Percentiles rank a stretch among this genome's conserved stretches.
These are phyloP conservation scores for Chalciporus pseudorubinellus DNA, from an alignment of 768 basidiomycete genomes.

Conservation along the genomic window DNA sequence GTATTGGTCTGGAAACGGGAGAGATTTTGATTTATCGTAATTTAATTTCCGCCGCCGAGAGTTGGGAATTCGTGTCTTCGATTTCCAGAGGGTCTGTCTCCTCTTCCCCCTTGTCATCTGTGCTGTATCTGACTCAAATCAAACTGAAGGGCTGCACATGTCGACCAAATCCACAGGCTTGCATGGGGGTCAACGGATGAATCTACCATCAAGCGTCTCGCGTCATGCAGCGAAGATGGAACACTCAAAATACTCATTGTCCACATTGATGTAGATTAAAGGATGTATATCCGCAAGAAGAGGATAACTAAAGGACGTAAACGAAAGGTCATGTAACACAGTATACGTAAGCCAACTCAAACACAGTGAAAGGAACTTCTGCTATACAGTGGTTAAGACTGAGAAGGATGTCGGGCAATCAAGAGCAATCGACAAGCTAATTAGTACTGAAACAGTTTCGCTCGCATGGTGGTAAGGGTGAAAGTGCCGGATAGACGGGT, in stretches of 20 bases:
- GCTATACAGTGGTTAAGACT: constrained; percentile 66
- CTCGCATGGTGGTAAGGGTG: constrained; percentile 28
- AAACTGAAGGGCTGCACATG: constrained; percentile 61
- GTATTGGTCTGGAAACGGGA: constrained; percentile 83
- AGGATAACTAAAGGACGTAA: constrained; percentile 2
- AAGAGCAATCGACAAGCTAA: constrained; percentile 31
- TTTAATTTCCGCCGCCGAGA: constrained; percentile 22
- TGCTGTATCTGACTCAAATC: not conserved
- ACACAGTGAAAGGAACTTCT: constrained; percentile 26
- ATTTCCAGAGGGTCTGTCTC: constrained; percentile 51
- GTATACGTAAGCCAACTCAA: constrained; percentile 22
- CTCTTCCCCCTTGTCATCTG: constrained; percentile 3
- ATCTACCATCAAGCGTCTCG: constrained; percentile 50
- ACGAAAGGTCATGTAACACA: constrained; percentile 28
- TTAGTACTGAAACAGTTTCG: constrained; percentile 66
- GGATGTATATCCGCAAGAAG: constrained; percentile 31
- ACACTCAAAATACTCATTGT: constrained; percentile 76
- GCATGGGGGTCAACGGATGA: constrained; percentile 64
- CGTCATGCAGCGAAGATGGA: constrained; percentile 91
- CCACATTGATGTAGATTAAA: constrained; percentile 49
- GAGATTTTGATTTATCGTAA: constrained; percentile 62
- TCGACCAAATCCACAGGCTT: constrained; percentile 75
- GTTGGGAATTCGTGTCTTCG: constrained; percentile 47
- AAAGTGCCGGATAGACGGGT: constrained; percentile 65
- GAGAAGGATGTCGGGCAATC: constrained; percentile 39